Base-by-base conservation (phyloP, 2,329 filamentous ascomycete species). In the Penicillium sumatraense region DNA sequence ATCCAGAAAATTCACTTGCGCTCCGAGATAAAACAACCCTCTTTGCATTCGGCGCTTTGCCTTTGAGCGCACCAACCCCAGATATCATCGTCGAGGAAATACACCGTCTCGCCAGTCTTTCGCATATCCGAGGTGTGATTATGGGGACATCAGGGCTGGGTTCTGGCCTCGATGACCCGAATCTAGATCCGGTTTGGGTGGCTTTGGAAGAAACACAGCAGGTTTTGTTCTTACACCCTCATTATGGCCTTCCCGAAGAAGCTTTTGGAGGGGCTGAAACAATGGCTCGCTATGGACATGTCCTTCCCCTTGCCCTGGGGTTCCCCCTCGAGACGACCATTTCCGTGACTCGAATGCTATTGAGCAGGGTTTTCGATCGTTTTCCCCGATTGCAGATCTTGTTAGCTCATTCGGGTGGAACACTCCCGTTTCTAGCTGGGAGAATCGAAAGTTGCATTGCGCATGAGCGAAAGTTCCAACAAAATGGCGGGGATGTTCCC, bases 311-410 rank as follows among this genome's bases (percentile, higher is more conserved):
- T 0, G 90, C 91, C 0, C 78, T 97, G 3, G 93, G 93, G 0
- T 96, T 96, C 70, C 92, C 93, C 0, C 84, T 97, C 62, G 93
- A 97, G 75, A 97, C 93, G 0, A 96, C 93, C 1, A 93, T 97
- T 64, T 91, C 92, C 0, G 87, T 96, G 2, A 86, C 90, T 3
- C 82, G 93, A 44, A 96, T 97, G 91, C 87, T 91, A 51, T 79
- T 97, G n/a, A 84, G 88, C 0, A 90, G 91, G 0, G 89, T 96
- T 0, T 96, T 95, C 72, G 91, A 96, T 71, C 81, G 84, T 9
- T 89, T 91, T 41, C 83, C 83, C 0, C 77, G 79, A 8, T 75
- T 97, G 58, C 81, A 85, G 20, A 86, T 97, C 68, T 79, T 97
- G 51, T 80, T 97, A 4, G 93, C 93, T 0, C 93, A 97, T 74